Evolutionary conservation across 805 yeast genomes (phyloP).

Genomic region (Spathaspora passalidarum): DNA sequence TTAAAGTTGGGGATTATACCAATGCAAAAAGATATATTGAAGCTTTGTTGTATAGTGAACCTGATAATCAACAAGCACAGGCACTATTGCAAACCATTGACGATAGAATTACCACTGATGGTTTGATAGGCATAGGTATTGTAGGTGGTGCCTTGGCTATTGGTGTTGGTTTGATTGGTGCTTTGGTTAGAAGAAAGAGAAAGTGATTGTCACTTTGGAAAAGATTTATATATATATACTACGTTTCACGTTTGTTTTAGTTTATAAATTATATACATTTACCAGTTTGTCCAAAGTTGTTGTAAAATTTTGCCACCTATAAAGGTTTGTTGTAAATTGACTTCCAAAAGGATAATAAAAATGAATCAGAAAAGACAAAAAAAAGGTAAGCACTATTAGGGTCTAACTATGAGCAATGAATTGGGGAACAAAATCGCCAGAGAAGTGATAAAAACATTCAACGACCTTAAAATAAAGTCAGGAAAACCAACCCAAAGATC

Average conservation of each 20-base stretch:
- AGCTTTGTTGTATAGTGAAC: constrained; percentile 72
- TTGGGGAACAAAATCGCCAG: constrained; percentile 22
- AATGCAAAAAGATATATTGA: constrained; percentile 87
- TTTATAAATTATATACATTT: no score
- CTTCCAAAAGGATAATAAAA: no score
- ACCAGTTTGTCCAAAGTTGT: no score
- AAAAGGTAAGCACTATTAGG: background rate
- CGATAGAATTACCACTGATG: constrained; percentile 81
- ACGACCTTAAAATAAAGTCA: constrained; percentile 22
- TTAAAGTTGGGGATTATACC: constrained; percentile 80
- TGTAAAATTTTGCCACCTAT: no score
- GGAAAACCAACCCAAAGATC: constrained; percentile 64
- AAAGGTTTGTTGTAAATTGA: no score
- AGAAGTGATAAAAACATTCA: constrained; percentile 27
- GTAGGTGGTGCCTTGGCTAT: constrained; percentile 84
- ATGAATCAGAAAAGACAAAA: background rate
- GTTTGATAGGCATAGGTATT: constrained; percentile 83
- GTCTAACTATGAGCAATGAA: constrained; percentile 3
- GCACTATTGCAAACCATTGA: constrained; percentile 75
- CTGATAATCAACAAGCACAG: constrained; percentile 75
- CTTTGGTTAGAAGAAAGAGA: constrained; percentile 33
- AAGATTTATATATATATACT: background rate
- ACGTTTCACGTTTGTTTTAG: no score
- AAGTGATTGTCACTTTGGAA: no score
- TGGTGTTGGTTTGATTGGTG: constrained; percentile 61